phyloP scores from a whole-genome alignment of 139 green algal species.

The Micractinium sp. region DNA sequence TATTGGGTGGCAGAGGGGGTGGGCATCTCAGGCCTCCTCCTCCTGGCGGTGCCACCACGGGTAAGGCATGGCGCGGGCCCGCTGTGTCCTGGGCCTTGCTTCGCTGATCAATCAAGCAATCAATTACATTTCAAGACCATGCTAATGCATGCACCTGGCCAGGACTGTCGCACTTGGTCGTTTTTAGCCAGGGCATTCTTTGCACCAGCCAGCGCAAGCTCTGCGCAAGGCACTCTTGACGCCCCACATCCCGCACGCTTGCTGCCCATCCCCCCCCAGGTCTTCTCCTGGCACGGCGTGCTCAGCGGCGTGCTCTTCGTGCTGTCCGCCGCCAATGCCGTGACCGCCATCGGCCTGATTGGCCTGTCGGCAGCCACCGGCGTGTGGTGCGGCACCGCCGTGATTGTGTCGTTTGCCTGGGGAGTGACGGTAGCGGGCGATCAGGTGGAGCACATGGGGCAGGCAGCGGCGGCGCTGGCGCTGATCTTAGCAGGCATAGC shows the following conservation, averaged over 20 bases:
- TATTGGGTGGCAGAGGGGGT: conserved; percentile 28
- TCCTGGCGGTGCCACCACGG: conserved; percentile 9
- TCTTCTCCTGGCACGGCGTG: conserved; percentile 33
- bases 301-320: conserved; percentile 45
- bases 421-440: conserved; percentile 29
- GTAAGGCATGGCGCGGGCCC: neutral
- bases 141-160: neutral
- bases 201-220: too few relatives aligned
- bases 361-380: conserved; percentile 34
- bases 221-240: neutral
- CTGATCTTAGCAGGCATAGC: conserved; percentile 36
- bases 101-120: too few relatives aligned
- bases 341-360: conserved; percentile 31
- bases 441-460: neutral
- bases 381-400: conserved; percentile 45
- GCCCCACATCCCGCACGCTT: neutral
- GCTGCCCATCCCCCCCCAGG: neutral
- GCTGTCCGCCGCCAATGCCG: neutral
- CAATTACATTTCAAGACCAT: too few relatives aligned
- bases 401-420: conserved; percentile 40
- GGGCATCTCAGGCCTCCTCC: neutral
- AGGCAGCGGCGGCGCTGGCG: conserved; percentile 14
- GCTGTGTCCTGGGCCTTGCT: too few relatives aligned
- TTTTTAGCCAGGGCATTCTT: too few relatives aligned
- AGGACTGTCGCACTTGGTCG: too few relatives aligned